Base-by-base conservation (phyloP, 2,329 filamentous ascomycete species). In the Teratosphaeria viscida region DNA sequence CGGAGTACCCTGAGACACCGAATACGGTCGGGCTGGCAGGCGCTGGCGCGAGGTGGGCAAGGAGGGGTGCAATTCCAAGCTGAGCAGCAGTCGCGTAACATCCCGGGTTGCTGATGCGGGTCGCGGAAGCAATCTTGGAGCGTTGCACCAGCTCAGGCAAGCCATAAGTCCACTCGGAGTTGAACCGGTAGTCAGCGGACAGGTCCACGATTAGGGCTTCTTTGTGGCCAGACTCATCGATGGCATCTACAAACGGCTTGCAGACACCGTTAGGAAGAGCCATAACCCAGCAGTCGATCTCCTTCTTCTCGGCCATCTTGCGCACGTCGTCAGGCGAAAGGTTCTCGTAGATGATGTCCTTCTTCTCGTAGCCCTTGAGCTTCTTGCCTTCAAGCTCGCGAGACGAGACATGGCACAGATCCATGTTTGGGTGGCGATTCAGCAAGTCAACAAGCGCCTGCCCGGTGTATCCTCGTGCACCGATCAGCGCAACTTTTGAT, bases 251-350 rank as follows among this genome's bases (percentile, higher is more conserved):
- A 67, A 88, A 99, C 0, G 94, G 92, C 77, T 91, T 89, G 83
- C 90, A 96, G 56, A 96, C 90, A 62, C 90, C 89, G 71, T 97
- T 99, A 53, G 92, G 94, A 34, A 97, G 84, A 39, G 94, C 94
- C 89, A 97, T 94, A 53, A 97, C 89, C 92, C 92, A 97, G 77
- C 89, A 94, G 77, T 97, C 92, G 56, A 97, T 86, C 69, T 92
- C 84, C 57, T 89, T 88, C 35, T 87, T 85, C 72, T 88, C 86
- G 63, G 94, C 89, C 83, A 97, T 90, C 60, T 85, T 82, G 63
- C 85, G 85, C 12, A 96, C 86, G 66, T 97, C 92, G 65, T 97
- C 92, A 6, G 90, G 84, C 59, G 83, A 86, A 53, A 97, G 80
- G 73, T 91, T 96, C 75, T 96, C 90, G 75, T 99, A 99, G 63